phyloP scores from a whole-genome alignment of 345 rosid species.

The Excoecaria agallocha region DNA sequence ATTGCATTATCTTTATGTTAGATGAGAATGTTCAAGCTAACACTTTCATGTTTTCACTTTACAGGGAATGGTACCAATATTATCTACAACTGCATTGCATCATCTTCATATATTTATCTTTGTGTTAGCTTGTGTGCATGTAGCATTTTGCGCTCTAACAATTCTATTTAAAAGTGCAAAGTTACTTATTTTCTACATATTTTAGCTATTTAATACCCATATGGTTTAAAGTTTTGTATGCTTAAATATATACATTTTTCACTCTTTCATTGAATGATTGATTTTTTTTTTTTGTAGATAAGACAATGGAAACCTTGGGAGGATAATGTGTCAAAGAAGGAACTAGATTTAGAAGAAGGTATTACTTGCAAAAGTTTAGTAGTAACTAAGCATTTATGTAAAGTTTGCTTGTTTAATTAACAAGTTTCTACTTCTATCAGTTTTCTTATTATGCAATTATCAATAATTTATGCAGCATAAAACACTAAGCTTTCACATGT shows the following conservation, averaged over 20 bases:
- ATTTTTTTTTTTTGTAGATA: slow-evolving; percentile 48
- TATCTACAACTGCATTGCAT: slow-evolving; percentile 64
- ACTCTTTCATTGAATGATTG: neutral
- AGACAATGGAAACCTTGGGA: slow-evolving; percentile 90
- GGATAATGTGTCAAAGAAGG: slow-evolving; percentile 38
- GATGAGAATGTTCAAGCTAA: too few species aligned
- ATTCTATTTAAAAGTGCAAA: slow-evolving; percentile 69
- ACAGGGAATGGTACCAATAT: slow-evolving; percentile 65
- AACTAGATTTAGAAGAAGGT: slow-evolving; percentile 39
- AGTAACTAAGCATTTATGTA: neutral
- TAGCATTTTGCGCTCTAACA: slow-evolving; percentile 67
- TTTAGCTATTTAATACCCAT: neutral
- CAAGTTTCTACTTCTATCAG: neutral
- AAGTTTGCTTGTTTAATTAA: neutral
- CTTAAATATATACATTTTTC: neutral
- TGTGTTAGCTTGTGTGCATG: slow-evolving; percentile 71
- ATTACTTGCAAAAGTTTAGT: neutral
- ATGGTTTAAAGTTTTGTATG: neutral
- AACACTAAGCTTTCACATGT: slow-evolving; percentile 44
- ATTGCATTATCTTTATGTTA: too few species aligned
- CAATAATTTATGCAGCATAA: slow-evolving; percentile 33
- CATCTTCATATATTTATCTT: slow-evolving; percentile 87
- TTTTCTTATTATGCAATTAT: neutral
- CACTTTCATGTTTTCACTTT: neutral
- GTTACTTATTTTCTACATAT: slow-evolving; percentile 21